These are phyloP conservation scores for Amylocystis lapponica DNA, from an alignment of 768 basidiomycete species.

Conservation along the genomic window DNA sequence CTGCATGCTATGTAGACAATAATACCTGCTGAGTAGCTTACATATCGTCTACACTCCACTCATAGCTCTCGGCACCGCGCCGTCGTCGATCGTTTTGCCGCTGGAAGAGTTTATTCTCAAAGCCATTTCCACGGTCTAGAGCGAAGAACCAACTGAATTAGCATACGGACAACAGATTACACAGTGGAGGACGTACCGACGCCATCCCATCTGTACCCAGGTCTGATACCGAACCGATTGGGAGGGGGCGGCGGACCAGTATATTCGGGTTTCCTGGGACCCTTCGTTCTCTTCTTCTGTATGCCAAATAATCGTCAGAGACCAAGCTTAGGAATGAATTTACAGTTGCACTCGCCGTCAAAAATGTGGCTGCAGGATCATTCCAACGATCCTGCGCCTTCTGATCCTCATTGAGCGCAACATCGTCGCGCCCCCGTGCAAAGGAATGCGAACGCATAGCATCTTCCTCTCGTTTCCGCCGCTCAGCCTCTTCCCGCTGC, in stretches of 20 bases:
- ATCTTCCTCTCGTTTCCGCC: slow-evolving; percentile 57
- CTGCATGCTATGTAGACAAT: too few species aligned
- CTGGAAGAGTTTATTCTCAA: slow-evolving; percentile 91
- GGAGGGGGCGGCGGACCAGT: slow-evolving; percentile 84
- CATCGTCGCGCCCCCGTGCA: slow-evolving; percentile 78
- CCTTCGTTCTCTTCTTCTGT: slow-evolving; percentile 72
- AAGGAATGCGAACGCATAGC: slow-evolving; percentile 61
- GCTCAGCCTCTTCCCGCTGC: slow-evolving; percentile 78
- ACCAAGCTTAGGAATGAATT: neutral
- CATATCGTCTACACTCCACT: slow-evolving; percentile 94
- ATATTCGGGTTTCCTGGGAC: slow-evolving; percentile 80
- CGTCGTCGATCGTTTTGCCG: slow-evolving; percentile 70
- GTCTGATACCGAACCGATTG: slow-evolving; percentile 92
- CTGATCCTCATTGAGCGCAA: slow-evolving; percentile 77
- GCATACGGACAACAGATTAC: neutral
- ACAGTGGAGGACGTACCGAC: slow-evolving; percentile 64
- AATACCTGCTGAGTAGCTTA: too few species aligned
- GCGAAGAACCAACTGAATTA: slow-evolving; percentile 1
- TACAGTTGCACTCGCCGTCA: slow-evolving; percentile 54
- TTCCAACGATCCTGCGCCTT: slow-evolving; percentile 87
- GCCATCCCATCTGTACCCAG: slow-evolving; percentile 98
- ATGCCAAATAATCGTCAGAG: neutral
- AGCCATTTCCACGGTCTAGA: slow-evolving; percentile 86
- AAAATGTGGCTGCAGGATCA: slow-evolving; percentile 94
- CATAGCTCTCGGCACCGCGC: slow-evolving; percentile 63